Evolutionary conservation across 192 early-diverging fungal genomes (phyloP).

Genomic region (Coemansia sp.): DNA sequence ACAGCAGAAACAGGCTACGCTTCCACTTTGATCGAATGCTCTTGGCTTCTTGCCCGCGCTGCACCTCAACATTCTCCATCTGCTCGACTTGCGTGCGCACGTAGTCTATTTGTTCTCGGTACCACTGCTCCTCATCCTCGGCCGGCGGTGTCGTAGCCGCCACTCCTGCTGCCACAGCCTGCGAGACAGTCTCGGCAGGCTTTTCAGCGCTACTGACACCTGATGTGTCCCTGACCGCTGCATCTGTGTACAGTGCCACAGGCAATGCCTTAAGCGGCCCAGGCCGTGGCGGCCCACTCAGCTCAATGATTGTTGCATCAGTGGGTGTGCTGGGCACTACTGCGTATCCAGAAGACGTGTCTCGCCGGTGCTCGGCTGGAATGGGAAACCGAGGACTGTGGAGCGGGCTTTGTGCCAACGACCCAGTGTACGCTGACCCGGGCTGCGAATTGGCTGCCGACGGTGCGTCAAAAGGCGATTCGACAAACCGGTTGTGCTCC

Average conservation of each 20-base stretch:
- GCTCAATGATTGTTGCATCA: slow-evolving; percentile 25
- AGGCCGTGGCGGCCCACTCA: slow-evolving; percentile 10
- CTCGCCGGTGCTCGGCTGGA: slow-evolving; percentile 8
- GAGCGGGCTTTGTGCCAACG: slow-evolving; percentile 14
- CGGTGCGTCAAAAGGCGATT: slow-evolving; percentile 36
- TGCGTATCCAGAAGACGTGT: slow-evolving; percentile 8
- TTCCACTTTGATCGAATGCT: slow-evolving; percentile 56
- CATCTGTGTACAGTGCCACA: slow-evolving; percentile 11
- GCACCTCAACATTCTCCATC: slow-evolving; percentile 41
- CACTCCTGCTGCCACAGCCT: slow-evolving; percentile 22
- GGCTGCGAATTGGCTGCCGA: not conserved
- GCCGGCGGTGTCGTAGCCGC: slow-evolving; percentile 23
- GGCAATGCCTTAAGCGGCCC: slow-evolving; percentile 24
- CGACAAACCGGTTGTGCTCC: slow-evolving; percentile 32
- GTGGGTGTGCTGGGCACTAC: slow-evolving; percentile 18
- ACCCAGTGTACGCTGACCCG: not conserved
- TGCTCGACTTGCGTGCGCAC: slow-evolving; percentile 53
- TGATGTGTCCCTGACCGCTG: not conserved
- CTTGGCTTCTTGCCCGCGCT: slow-evolving; percentile 47
- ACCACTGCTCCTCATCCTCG: slow-evolving; percentile 46
- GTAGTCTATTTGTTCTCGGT: slow-evolving; percentile 53
- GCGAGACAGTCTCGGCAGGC: slow-evolving; percentile 2
- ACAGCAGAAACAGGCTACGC: slow-evolving; percentile 64
- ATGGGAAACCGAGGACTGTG: slow-evolving; percentile 33
- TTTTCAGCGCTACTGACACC: slow-evolving; percentile 2